Conservation (phyloP, 2,329 filamentous ascomycete species). For the Monosporascus sp. region DNA sequence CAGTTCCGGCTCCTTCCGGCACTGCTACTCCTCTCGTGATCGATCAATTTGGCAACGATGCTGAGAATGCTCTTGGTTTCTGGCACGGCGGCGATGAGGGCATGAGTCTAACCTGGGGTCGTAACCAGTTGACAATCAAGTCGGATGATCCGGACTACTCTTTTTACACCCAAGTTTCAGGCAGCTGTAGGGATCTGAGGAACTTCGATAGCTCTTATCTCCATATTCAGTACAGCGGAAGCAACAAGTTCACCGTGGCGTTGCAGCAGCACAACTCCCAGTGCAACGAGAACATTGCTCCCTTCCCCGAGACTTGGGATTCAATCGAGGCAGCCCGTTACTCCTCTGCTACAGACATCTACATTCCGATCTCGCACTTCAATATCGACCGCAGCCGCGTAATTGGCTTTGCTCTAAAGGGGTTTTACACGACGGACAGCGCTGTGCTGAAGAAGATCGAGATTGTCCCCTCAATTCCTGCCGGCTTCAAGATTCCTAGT, state of each 20-base stretch:
- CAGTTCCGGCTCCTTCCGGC: slow-evolving; percentile 43
- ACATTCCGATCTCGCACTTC: slow-evolving; percentile 63
- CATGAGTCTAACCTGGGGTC: slow-evolving; percentile 45
- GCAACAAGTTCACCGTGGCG: slow-evolving; percentile 56
- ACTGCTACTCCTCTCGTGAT: slow-evolving; percentile 48
- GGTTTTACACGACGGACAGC: slow-evolving; percentile 52
- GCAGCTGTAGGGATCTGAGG: slow-evolving; percentile 50
- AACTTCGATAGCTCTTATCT: slow-evolving; percentile 53
- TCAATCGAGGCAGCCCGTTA: slow-evolving; percentile 61
- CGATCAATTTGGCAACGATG: slow-evolving; percentile 50
- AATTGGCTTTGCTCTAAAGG: slow-evolving; percentile 57
- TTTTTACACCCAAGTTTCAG: slow-evolving; percentile 54
- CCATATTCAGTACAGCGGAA: slow-evolving; percentile 59
- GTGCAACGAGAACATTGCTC: slow-evolving; percentile 49
- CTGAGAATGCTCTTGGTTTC: slow-evolving; percentile 54
- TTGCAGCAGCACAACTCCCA: slow-evolving; percentile 61
- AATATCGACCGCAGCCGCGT: slow-evolving; percentile 50
- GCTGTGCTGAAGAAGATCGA: slow-evolving; percentile 53
- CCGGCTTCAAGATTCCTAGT: slow-evolving; percentile 43
- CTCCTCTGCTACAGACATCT: slow-evolving; percentile 48
- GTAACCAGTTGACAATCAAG: slow-evolving; percentile 47
- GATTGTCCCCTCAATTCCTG: slow-evolving; percentile 50
- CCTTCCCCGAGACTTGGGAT: slow-evolving; percentile 64
- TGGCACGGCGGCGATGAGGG: slow-evolving; percentile 63
- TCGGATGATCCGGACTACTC: slow-evolving; percentile 56